A percentile compares a stretch with the other conserved stretches of the same genome.
Evolutionary conservation across 2,329 filamentous ascomycete genomes (phyloP).

Genomic region (Curvularia spicifera): DNA sequence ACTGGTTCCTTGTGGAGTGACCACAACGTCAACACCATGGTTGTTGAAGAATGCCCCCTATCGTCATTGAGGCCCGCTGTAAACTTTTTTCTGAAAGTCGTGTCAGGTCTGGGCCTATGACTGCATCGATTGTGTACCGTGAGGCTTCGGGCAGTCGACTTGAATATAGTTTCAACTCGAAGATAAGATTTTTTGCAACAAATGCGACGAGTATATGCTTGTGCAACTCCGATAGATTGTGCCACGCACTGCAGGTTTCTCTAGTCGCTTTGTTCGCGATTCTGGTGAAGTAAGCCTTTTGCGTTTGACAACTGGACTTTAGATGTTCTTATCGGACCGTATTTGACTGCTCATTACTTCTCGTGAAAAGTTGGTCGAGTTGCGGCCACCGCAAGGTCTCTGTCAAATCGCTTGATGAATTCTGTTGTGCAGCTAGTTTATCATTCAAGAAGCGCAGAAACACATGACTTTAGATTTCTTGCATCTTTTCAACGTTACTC

Average conservation of each 20-base stretch:
- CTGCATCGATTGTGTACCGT: neutral
- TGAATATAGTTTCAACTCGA: neutral
- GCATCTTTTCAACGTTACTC: neutral
- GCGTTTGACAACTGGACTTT: too few relatives aligned
- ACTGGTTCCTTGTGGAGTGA: constrained; percentile 13
- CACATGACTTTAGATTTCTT: neutral
- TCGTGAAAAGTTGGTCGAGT: neutral
- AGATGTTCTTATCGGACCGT: too few relatives aligned
- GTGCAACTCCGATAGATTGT: neutral
- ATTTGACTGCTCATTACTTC: too few relatives aligned
- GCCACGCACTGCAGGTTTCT: neutral
- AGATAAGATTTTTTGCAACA: neutral
- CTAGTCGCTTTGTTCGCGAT: neutral
- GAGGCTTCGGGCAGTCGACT: neutral
- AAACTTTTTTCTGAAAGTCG: neutral
- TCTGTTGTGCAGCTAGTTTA: neutral
- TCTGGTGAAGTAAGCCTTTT: neutral
- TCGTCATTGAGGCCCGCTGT: constrained; percentile 10
- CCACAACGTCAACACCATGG: constrained; percentile 9
- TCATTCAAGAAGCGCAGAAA: neutral
- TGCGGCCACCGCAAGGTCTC: too few relatives aligned
- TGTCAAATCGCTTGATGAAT: neutral
- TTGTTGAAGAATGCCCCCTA: neutral
- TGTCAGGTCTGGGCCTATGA: constrained; percentile 1
- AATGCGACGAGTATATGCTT: neutral